Evolutionary conservation across 331 rosid genomes (phyloP).

Genomic region (Phaseolus coccineus): DNA sequence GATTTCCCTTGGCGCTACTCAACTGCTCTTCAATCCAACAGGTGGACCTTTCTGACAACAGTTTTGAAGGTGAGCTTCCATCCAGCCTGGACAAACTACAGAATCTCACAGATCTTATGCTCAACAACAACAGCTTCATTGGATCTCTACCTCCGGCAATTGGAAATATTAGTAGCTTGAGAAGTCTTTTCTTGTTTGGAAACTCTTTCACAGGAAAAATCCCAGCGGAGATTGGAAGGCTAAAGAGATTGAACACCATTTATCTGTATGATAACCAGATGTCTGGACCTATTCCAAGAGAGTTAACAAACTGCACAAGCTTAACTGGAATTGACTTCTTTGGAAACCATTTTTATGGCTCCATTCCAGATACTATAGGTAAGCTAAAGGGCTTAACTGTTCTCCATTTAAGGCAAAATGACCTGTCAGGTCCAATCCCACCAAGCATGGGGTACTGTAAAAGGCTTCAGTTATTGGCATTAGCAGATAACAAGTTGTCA

Average conservation of each 20-base stretch:
- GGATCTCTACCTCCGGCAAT: conserved; percentile 69
- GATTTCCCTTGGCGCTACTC: conserved; percentile 66
- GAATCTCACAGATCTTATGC: conserved; percentile 70
- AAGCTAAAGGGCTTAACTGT: conserved; percentile 65
- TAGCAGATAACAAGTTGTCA: conserved; percentile 83
- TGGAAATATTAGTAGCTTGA: conserved; percentile 69
- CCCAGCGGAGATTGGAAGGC: conserved; percentile 79
- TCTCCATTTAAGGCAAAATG: conserved; percentile 87
- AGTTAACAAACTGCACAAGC: conserved; percentile 73
- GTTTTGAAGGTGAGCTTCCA: conserved; percentile 71
- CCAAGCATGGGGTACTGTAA: conserved; percentile 79
- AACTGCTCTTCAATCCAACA: conserved; percentile 74
- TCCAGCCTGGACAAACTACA: conserved; percentile 53
- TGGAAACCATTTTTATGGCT: conserved; percentile 76
- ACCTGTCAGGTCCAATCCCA: conserved; percentile 78
- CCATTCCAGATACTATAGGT: conserved; percentile 77
- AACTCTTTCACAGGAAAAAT: conserved; percentile 69
- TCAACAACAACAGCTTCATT: conserved; percentile 79
- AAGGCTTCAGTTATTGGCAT: conserved; percentile 70
- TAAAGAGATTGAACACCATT: conserved; percentile 58
- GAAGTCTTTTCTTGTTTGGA: conserved; percentile 62
- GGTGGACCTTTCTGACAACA: conserved; percentile 79
- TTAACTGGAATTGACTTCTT: conserved; percentile 76
- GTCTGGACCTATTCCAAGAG: conserved; percentile 71
- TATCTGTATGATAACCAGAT: conserved; percentile 86